phyloP scores from a whole-genome alignment of 2,329 filamentous ascomycete genomes.

The Trichophyton benhamiae region DNA sequence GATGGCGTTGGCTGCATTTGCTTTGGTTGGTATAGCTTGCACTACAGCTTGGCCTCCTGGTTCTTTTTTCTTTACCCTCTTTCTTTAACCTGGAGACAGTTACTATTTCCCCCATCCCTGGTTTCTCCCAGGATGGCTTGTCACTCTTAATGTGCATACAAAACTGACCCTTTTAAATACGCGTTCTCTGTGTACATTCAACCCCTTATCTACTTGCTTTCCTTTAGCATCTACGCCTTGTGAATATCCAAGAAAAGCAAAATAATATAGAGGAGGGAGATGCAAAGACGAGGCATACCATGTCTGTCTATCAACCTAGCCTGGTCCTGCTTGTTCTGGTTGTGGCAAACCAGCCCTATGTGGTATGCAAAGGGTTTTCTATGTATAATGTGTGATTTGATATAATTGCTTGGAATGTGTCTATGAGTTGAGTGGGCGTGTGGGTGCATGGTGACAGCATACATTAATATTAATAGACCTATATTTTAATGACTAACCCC shows the following conservation, averaged over 20 bases:
- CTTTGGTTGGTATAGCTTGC: not conserved
- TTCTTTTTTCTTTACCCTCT: not conserved
- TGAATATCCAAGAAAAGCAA: not conserved
- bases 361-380: not conserved
- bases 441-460: slow-evolving; percentile 1
- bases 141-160: not conserved
- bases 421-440: slow-evolving; percentile 2
- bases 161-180: not conserved
- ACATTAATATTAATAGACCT: slow-evolving; percentile 3
- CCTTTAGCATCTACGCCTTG: not conserved
- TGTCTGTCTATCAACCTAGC: not conserved
- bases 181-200: not conserved
- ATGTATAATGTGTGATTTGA: slow-evolving; percentile 3
- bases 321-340: not conserved
- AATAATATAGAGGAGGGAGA: not conserved
- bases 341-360: not conserved
- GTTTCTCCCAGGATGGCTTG: not conserved
- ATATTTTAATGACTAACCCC: slow-evolving; percentile 1
- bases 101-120: not conserved
- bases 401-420: not conserved
- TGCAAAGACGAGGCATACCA: not conserved
- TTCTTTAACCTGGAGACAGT: not conserved
- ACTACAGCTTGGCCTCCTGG: slow-evolving; percentile 26
- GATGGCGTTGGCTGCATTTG: not conserved
- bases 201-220: not conserved